Evolutionary conservation across 2,329 filamentous ascomycete genomes (phyloP), one percentile per base, ranked within the genome.

Genomic region (Sporothrix brunneoviolacea): DNA sequence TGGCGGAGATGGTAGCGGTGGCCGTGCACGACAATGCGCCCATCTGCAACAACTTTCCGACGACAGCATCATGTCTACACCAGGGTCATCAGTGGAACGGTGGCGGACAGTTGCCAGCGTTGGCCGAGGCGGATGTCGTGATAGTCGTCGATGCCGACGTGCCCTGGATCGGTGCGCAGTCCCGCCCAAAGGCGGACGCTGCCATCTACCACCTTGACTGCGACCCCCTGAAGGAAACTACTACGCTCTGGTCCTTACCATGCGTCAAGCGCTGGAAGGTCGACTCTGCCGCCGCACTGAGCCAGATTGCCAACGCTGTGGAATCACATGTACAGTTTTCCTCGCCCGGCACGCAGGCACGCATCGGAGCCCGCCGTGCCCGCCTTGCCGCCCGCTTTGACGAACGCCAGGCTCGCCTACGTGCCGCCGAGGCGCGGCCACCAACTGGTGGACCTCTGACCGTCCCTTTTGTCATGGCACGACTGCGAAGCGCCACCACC

Each of bases 41-140:
- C 15, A 42, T 42, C 42, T 45, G 27, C 42, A 36, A 36, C 30
- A 46, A 46, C 33, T 46, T 46, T 21, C 43, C 43, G 13, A 33
- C 30, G 1, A 36, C 42, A 9, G 22, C 30, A 8, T 33, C 42
- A 4, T 16, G 8, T 10, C 13, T 45, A 19, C 30, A 45, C 21
- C 30, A 36, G 8, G 43, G 43, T 19, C 22, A 46, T 22, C 43
- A 46, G 24, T 46, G 43, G 43, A 46, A 27, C 16, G 43, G 30
- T 12, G 42, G 42, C 9, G 42, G 30, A 6, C 42, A 45, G 30
- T 8, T 33, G 8, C 21, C 39, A 3, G 42, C 30, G 9, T 32
- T 45, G 6, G 33, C 22, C 8, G 33, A 27, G n/a, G 43, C 43
- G 3, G 43, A 46, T 30, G 33, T 37, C 1, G 43, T 46, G 8